A percentile compares a stretch with the other conserved stretches of the same genome.
phyloP scores from a whole-genome alignment of 73 alveolate species.

The Tetrahymena thermophila region DNA sequence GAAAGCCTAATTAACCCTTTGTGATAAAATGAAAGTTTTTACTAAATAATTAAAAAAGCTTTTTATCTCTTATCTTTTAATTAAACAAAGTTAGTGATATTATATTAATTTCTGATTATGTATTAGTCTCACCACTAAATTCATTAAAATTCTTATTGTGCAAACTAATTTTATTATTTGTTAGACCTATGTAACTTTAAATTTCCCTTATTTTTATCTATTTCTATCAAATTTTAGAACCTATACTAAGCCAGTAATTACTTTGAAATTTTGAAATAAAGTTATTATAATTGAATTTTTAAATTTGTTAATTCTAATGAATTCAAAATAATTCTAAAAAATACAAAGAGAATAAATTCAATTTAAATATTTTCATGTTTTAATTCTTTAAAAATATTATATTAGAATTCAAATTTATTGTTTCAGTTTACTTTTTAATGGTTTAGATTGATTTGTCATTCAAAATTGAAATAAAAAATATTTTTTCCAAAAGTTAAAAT shows the following conservation, averaged over 20 bases:
- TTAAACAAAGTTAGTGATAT: too few species aligned
- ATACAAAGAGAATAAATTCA: too few species aligned
- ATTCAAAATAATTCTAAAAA: too few species aligned
- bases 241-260: not conserved
- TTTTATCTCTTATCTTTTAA: not conserved
- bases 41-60: not conserved
- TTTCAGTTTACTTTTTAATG: too few species aligned
- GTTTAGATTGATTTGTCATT: too few species aligned
- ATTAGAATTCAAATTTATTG: too few species aligned
- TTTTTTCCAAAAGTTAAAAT: too few species aligned
- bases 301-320: not conserved
- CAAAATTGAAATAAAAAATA: too few species aligned
- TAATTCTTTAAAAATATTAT: too few species aligned
- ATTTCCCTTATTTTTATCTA: not conserved
- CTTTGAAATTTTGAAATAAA: not conserved
- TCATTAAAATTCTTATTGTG: too few species aligned
- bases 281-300: not conserved
- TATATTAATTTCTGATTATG: not conserved
- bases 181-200: not conserved
- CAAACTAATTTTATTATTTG: not conserved
- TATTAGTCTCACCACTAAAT: not conserved
- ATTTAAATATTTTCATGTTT: too few species aligned
- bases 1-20: not conserved
- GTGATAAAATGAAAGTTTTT: not conserved
- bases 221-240: not conserved